A percentile compares a stretch with the other conserved stretches of the same genome.
phyloP scores from a whole-genome alignment of 306 rosid genomes.

The Corylus americana region DNA sequence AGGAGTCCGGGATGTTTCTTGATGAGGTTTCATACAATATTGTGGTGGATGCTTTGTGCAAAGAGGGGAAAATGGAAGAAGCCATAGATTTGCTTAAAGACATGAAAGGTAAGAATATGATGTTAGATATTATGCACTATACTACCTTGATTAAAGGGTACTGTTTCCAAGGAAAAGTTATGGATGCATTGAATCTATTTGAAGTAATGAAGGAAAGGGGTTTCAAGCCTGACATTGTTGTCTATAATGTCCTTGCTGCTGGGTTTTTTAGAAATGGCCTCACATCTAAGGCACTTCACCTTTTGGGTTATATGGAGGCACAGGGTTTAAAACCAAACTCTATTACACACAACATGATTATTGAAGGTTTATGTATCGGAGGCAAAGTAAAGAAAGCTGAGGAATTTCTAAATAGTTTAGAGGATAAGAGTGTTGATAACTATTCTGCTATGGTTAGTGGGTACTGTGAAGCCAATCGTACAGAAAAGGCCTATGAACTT shows the following conservation, averaged over 20 bases:
- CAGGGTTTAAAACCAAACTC: slow-evolving; percentile 57
- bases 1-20: slow-evolving; percentile 53
- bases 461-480: slow-evolving; percentile 59
- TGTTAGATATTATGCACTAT: slow-evolving; percentile 67
- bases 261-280: slow-evolving; percentile 63
- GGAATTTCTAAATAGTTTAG: slow-evolving; percentile 44
- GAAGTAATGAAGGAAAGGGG: slow-evolving; percentile 59
- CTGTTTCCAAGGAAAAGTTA: slow-evolving; percentile 43
- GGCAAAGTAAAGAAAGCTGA: slow-evolving; percentile 70
- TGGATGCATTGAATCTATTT: slow-evolving; percentile 42
- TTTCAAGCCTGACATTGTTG: slow-evolving; percentile 64
- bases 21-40: slow-evolving; percentile 69
- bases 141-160: slow-evolving; percentile 77
- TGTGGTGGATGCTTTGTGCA: slow-evolving; percentile 62
- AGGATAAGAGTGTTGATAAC: slow-evolving; percentile 53
- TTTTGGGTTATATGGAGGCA: slow-evolving; percentile 56
- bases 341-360: slow-evolving; percentile 54
- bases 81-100: slow-evolving; percentile 59
- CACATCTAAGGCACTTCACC: slow-evolving; percentile 32
- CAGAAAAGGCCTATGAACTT: slow-evolving; percentile 49
- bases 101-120: slow-evolving; percentile 52
- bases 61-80: slow-evolving; percentile 60
- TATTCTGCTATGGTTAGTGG: slow-evolving; percentile 71
- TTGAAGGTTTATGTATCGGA: slow-evolving; percentile 66
- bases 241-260: slow-evolving; percentile 66